Evolutionary conservation across 1,139 yeast genomes (phyloP).

Genomic region (Pichia sorboxylosa): DNA sequence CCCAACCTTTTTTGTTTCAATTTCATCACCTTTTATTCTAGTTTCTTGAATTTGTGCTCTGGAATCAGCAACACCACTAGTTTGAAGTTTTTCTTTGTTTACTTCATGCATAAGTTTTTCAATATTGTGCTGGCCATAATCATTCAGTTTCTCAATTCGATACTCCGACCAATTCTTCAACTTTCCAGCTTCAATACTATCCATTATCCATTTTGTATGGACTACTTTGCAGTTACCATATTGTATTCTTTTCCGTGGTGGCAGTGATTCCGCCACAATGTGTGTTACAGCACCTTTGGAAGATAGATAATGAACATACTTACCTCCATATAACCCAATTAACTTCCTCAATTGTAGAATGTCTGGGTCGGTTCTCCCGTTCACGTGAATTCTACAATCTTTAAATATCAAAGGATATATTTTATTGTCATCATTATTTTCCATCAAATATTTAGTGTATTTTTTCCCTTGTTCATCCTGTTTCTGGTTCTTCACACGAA

Average conservation of each 20-base stretch:
- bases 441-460: conserved; percentile 38
- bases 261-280: conserved; percentile 65
- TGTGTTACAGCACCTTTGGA: conserved; percentile 74
- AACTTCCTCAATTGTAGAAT: conserved; percentile 58
- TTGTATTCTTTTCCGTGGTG: conserved; percentile 62
- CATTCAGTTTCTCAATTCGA: conserved; percentile 27
- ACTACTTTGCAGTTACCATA: conserved; percentile 66
- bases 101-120: not conserved
- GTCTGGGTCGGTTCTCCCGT: conserved; percentile 79
- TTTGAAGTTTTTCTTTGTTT: not conserved
- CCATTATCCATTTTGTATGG: conserved; percentile 70
- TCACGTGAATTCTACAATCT: conserved; percentile 60
- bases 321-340: conserved; percentile 72
- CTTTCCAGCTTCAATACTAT: conserved; percentile 38
- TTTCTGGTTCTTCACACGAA: conserved; percentile 51
- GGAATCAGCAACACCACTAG: no score
- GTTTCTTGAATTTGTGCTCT: conserved; percentile 5
- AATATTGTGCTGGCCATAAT: conserved; percentile 10
- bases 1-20: conserved; percentile 5
- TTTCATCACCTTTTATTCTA: conserved; percentile 5
- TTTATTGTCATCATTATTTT: conserved; percentile 18
- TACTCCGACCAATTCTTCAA: conserved; percentile 62
- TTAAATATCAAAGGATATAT: conserved; percentile 40
- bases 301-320: conserved; percentile 52
- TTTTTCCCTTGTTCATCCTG: conserved; percentile 58